Evolutionary conservation across 108 stramenopile species (phyloP), one percentile per base, ranked within the genome.

Genomic region (Fistulifera pelliculosa): DNA sequence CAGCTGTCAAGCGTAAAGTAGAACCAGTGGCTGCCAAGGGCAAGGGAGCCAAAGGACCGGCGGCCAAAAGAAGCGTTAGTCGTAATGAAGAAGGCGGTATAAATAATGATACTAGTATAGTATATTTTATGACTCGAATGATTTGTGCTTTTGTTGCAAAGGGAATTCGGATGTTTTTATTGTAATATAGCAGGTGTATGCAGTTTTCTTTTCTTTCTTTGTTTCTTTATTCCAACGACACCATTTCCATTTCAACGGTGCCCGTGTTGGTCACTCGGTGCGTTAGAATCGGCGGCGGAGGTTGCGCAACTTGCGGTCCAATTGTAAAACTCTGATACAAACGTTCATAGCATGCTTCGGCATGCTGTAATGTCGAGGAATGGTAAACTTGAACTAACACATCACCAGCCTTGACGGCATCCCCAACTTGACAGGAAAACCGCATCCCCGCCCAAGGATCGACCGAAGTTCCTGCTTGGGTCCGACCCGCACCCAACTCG

Each of bases 401-500:
- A 21, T 83, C 79, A 18, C 83, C 83, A 16, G 53, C 41, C 26
- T 63, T 22, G 1, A 87, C 75, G 0, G 47, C 14, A 48, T 71
- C 68, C 10, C 90, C 90, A 8, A 74, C 66, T 40, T 73, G 66
- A 23, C 60, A 68, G 41, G 44, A 42, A 43, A 91, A 77, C 43
- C 49, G 52, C 13, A 91, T 69, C 15, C 90, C 90, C 16, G 90
- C 76, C 13, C 52, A 27, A 19, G 68, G 60, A 44, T 85, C 83
- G 2, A 91, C 78, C 6, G 57, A 24, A 44, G 83, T 75, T 11
- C 71, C 71, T 5, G 81, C 76, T 38, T 66, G 48, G 19, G 44
- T 49, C 3, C 90, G 83, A 13, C 90, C 90, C 16, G 90, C 85
- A 15, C 90, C 90, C 19, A 91, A 42, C 1, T 56, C 17, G 25